phyloP scores from a whole-genome alignment of 768 basidiomycete species.

The Tricholoma hemisulphureum region DNA sequence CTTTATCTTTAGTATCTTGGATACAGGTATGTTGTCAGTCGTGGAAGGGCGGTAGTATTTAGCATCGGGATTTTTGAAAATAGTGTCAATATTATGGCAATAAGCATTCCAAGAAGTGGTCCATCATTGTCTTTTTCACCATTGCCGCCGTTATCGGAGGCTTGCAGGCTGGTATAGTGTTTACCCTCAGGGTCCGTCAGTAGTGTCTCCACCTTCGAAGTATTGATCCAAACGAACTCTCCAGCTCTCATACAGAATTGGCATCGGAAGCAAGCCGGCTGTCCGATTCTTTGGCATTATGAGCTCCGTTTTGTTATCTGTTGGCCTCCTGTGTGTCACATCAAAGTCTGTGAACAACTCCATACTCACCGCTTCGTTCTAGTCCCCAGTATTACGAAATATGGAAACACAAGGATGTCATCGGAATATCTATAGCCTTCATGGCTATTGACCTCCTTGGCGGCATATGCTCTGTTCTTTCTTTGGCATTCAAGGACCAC shows the following conservation, averaged over 20 bases:
- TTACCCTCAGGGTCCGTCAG: too few species aligned
- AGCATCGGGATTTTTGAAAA: neutral
- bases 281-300: slow-evolving; percentile 61
- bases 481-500: slow-evolving; percentile 58
- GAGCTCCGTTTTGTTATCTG: slow-evolving; percentile 53
- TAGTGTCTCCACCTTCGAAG: too few species aligned
- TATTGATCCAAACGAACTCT: too few species aligned
- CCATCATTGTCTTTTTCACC: slow-evolving; percentile 40
- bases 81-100: slow-evolving; percentile 69
- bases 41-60: slow-evolving; percentile 1
- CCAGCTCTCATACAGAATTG: too few species aligned
- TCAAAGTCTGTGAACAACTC: too few species aligned
- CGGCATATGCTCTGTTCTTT: slow-evolving; percentile 66
- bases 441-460: slow-evolving; percentile 69
- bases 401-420: slow-evolving; percentile 55
- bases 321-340: too few species aligned
- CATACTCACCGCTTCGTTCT: too few species aligned
- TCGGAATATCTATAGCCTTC: slow-evolving; percentile 69
- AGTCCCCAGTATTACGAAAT: slow-evolving; percentile 79
- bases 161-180: too few species aligned
- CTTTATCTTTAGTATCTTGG: slow-evolving; percentile 61
- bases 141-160: too few species aligned
- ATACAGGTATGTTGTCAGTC: slow-evolving; percentile 48
- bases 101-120: slow-evolving; percentile 40
- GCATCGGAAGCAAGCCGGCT: slow-evolving; percentile 26